A percentile compares a stretch with the other conserved stretches of the same genome.
These are phyloP conservation scores for Aspergillus arachidicola DNA, from an alignment of 2,329 filamentous ascomycete genomes.

Conservation along the genomic window DNA sequence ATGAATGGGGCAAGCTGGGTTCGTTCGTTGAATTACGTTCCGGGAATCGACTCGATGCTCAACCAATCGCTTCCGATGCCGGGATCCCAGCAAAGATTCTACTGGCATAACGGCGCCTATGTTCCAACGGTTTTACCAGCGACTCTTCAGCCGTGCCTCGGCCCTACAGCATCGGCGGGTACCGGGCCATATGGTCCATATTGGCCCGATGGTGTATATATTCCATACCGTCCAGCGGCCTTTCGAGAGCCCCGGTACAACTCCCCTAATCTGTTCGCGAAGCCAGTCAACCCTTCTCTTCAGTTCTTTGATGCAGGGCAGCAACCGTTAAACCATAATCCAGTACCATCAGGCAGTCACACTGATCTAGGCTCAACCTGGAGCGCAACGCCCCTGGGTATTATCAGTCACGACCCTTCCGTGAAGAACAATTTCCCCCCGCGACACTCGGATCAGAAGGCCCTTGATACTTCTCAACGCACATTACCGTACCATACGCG, in stretches of 20 bases:
- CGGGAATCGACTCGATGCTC: slow-evolving; percentile 63
- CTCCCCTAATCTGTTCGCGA: slow-evolving; percentile 27
- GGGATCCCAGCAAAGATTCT: slow-evolving; percentile 42
- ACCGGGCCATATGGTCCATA: slow-evolving; percentile 63
- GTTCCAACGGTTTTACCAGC: slow-evolving; percentile 63
- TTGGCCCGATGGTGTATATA: slow-evolving; percentile 65
- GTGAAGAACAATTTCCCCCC: slow-evolving; percentile 41
- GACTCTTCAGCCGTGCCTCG: slow-evolving; percentile 58
- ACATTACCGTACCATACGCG: slow-evolving; percentile 32
- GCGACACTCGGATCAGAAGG: slow-evolving; percentile 39
- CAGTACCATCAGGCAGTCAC: slow-evolving; percentile 29
- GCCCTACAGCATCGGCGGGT: slow-evolving; percentile 61
- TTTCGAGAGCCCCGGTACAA: slow-evolving; percentile 56
- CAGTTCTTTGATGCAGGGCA: slow-evolving; percentile 35
- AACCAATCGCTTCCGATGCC: slow-evolving; percentile 57
- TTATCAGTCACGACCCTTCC: slow-evolving; percentile 31
- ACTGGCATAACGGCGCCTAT: slow-evolving; percentile 51
- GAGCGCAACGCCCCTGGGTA: slow-evolving; percentile 31
- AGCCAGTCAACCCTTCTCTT: slow-evolving; percentile 23
- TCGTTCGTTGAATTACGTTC: slow-evolving; percentile 47
- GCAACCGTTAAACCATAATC: slow-evolving; percentile 29
- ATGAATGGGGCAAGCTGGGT: slow-evolving; percentile 44
- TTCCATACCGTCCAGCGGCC: slow-evolving; percentile 62
- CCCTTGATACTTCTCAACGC: slow-evolving; percentile 31
- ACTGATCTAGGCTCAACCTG: slow-evolving; percentile 34